Conservation (phyloP, 2,329 filamentous ascomycete species). For the Colletotrichum graminicola region DNA sequence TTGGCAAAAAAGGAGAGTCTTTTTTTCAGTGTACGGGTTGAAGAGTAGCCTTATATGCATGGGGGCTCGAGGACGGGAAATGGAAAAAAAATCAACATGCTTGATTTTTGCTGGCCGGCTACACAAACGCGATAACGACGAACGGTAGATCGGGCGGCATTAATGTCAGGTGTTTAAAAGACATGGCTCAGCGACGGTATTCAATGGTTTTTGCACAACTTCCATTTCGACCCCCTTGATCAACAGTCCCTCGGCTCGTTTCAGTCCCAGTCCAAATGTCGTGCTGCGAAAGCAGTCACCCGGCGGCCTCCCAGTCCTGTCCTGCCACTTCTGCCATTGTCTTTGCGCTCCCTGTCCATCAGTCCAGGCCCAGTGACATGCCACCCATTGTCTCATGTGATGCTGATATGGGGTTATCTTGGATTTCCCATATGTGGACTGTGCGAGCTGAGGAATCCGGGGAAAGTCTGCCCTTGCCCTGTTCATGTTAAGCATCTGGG, state of each 20-base stretch:
- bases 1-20: constrained; percentile 23
- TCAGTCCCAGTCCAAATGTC: constrained; percentile 9
- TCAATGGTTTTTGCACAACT: constrained; percentile 39
- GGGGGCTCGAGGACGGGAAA: constrained; percentile 40
- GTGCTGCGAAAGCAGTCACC: constrained; percentile 3
- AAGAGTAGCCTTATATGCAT: constrained; percentile 37
- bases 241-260: not conserved
- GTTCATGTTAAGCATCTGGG: no score
- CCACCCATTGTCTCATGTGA: not conserved
- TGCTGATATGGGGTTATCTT: not conserved
- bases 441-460: constrained; percentile 14
- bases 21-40: constrained; percentile 30
- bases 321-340: not conserved
- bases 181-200: constrained; percentile 42
- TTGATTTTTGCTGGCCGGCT: constrained; percentile 42
- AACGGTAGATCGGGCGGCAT: constrained; percentile 42
- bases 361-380: constrained; percentile 12
- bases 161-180: constrained; percentile 42
- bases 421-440: not conserved
- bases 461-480: constrained; percentile 22
- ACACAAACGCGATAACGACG: constrained; percentile 41
- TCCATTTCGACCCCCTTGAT: constrained; percentile 12
- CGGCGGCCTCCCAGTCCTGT: constrained; percentile 1
- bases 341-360: not conserved
- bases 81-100: constrained; percentile 40